Percentiles rank a stretch among this genome's conserved stretches.
Conservation (phyloP, 176 grass and related monocot genomes). For the Bonia amplexicaulis region DNA sequence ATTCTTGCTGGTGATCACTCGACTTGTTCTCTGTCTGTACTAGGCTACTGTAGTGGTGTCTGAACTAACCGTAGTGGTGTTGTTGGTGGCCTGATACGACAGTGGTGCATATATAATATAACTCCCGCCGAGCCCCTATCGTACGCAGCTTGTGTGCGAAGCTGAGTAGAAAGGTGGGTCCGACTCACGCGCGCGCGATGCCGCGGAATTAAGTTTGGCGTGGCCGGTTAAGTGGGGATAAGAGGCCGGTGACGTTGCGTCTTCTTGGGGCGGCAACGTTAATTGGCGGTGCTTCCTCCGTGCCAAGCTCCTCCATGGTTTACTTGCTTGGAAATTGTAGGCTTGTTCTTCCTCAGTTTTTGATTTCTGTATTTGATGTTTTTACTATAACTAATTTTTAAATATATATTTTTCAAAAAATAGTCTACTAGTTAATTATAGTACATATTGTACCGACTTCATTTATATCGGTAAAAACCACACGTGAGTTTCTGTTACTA, state of each 20-base stretch:
- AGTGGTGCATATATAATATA: background rate
- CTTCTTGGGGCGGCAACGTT: background rate
- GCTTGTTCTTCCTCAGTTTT: too few species aligned
- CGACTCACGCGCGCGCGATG: background rate
- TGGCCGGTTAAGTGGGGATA: background rate
- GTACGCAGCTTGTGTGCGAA: background rate
- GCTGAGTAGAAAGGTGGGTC: background rate
- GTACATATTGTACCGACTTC: too few species aligned
- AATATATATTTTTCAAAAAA: too few species aligned
- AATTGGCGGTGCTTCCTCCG: background rate
- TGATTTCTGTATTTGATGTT: too few species aligned
- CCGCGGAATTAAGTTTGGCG: background rate
- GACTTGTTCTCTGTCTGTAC: background rate
- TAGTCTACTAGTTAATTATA: too few species aligned
- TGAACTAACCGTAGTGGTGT: background rate
- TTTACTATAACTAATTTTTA: too few species aligned
- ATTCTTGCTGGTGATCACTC: background rate
- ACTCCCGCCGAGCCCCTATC: background rate
- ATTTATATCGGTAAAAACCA: too few species aligned
- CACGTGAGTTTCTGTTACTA: too few species aligned
- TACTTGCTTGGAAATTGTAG: background rate
- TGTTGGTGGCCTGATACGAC: background rate
- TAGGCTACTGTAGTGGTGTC: too few species aligned
- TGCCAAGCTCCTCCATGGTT: background rate
- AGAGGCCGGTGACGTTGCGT: background rate